Conservation (phyloP, 208 protist genomes). For the Crithidia fasciculata region DNA sequence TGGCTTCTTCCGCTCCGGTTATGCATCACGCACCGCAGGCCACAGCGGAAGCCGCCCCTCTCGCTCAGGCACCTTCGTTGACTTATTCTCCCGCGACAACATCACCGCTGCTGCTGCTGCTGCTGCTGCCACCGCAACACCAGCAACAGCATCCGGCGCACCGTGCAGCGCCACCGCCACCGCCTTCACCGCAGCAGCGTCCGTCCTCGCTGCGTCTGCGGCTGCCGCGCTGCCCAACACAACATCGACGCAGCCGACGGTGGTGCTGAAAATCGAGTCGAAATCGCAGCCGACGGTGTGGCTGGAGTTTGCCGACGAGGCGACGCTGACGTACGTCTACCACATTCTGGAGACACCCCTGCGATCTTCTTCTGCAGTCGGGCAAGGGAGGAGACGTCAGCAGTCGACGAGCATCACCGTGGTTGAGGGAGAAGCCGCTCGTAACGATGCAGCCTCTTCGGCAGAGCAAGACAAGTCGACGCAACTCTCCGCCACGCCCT, state of each 20-base stretch:
- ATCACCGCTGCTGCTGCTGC: neutral
- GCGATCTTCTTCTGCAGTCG: neutral
- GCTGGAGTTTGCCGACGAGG: conserved; percentile 35
- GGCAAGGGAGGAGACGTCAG: neutral
- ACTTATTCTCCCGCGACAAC: conserved; percentile 4
- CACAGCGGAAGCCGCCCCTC: neutral
- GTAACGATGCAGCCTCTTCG: too few relatives aligned
- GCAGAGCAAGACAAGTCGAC: too few relatives aligned
- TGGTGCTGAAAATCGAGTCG: conserved; percentile 34
- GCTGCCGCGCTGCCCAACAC: neutral
- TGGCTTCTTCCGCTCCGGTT: conserved; percentile 1
- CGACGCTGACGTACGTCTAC: conserved; percentile 27
- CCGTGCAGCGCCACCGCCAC: conserved; percentile 5
- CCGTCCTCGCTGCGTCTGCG: neutral
- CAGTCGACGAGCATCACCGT: too few relatives aligned
- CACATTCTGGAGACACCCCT: conserved; percentile 27
- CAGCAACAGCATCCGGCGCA: neutral
- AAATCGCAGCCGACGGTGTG: conserved; percentile 35
- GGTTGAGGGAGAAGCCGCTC: too few relatives aligned
- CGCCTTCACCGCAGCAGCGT: conserved; percentile 2
- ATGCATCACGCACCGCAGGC: too few relatives aligned
- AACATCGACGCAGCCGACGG: neutral
- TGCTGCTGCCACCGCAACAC: neutral
- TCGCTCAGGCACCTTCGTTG: neutral
- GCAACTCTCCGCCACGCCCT: neutral